These are phyloP conservation scores for Endotrypanum monterogeii DNA, from an alignment of 208 protist genomes.

Conservation along the genomic window DNA sequence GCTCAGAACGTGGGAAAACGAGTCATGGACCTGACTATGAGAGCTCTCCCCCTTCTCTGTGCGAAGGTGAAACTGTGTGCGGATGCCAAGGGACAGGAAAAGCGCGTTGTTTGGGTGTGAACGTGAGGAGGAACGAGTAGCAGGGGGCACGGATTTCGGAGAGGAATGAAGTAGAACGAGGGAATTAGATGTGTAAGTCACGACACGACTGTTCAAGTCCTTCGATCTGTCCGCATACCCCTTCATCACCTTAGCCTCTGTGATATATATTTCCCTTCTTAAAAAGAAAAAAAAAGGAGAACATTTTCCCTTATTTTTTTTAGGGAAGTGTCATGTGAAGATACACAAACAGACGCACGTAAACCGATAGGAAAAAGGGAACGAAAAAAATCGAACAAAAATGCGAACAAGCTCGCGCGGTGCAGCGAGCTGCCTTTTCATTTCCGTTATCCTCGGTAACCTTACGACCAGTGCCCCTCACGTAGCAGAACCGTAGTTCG, in stretches of 20 bases:
- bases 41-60: no score
- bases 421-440: not conserved
- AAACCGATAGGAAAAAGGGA: not conserved
- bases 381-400: not conserved
- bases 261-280: not conserved
- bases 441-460: not conserved
- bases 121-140: not conserved
- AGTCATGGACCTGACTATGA: not conserved
- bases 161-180: not conserved
- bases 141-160: not conserved
- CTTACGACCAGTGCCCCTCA: not conserved
- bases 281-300: not conserved
- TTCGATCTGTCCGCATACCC: not conserved
- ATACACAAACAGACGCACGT: not conserved
- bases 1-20: not conserved
- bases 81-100: not conserved
- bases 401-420: not conserved
- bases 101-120: not conserved
- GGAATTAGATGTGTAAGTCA: not conserved
- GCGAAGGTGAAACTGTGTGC: no score
- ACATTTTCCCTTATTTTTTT: not conserved
- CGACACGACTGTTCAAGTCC: not conserved
- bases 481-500: conserved; percentile 29
- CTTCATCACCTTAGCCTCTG: not conserved
- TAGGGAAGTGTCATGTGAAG: not conserved